phyloP scores from a whole-genome alignment of 2,329 filamentous ascomycete species.

The Chaetomium strumarium region DNA sequence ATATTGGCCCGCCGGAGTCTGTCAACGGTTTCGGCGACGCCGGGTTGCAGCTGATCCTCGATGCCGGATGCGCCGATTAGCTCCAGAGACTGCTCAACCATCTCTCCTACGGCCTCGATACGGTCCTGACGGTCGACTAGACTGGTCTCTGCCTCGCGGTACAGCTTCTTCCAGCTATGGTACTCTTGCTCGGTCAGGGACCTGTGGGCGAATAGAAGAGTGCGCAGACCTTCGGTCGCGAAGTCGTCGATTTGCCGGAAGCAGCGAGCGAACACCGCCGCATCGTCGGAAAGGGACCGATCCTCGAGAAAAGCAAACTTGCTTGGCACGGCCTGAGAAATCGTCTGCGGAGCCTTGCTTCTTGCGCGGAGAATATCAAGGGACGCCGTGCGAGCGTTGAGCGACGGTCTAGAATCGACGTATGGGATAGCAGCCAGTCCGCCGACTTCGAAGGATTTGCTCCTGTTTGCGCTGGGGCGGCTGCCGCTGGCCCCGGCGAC shows the following conservation, averaged over 20 bases:
- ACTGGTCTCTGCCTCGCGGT: constrained; percentile 76
- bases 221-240: constrained; percentile 80
- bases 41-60: constrained; percentile 85
- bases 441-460: constrained; percentile 42
- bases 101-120: constrained; percentile 73
- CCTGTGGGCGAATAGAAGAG: constrained; percentile 75
- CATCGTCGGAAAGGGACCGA: constrained; percentile 51
- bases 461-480: constrained; percentile 30
- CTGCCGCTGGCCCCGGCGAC: constrained; percentile 18
- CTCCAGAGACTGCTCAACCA: constrained; percentile 78
- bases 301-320: constrained; percentile 32
- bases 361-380: constrained; percentile 11
- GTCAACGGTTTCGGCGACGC: constrained; percentile 87
- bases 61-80: constrained; percentile 85
- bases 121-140: constrained; percentile 70
- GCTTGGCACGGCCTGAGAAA: constrained; percentile 20
- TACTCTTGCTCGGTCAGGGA: constrained; percentile 73
- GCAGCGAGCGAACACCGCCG: constrained; percentile 67
- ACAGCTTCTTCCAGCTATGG: constrained; percentile 66
- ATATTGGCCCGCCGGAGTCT: constrained; percentile 82
- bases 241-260: constrained; percentile 88
- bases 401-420: constrained; percentile 34
- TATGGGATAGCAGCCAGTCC: constrained; percentile 31
- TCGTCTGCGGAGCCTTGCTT: neutral
- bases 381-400: constrained; percentile 39